These are phyloP conservation scores for Paratinospora sagittata DNA, from an alignment of 164 flowering plant species.

Conservation along the genomic window DNA sequence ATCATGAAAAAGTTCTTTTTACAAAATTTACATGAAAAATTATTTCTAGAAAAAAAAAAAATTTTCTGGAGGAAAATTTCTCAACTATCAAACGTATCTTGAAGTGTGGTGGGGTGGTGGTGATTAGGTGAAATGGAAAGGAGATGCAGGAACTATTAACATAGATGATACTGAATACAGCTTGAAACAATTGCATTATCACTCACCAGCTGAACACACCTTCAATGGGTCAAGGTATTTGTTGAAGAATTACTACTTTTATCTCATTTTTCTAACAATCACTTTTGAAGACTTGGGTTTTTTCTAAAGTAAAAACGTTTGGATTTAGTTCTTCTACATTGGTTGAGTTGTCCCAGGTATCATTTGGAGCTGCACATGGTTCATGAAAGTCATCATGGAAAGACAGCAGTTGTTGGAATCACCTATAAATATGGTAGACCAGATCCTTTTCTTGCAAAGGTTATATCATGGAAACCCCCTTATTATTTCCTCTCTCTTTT, in stretches of 20 bases:
- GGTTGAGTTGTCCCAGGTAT: conserved; percentile 24
- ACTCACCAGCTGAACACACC: conserved; percentile 65
- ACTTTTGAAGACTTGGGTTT: background rate
- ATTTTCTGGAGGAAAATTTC: no score
- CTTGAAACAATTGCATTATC: conserved; percentile 55
- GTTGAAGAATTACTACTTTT: no score
- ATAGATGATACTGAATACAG: conserved; percentile 39
- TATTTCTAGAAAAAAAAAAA: no score
- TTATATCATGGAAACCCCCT: conserved; percentile 5
- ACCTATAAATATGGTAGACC: conserved; percentile 48
- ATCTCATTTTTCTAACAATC: background rate
- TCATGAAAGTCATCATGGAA: conserved; percentile 32
- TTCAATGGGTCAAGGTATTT: conserved; percentile 47
- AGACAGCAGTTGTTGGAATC: conserved; percentile 52
- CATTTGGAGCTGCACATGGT: conserved; percentile 54
- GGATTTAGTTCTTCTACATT: background rate
- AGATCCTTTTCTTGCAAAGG: conserved; percentile 51
- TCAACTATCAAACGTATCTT: no score
- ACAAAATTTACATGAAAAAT: no score
- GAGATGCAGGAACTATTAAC: conserved; percentile 42
- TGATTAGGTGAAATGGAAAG: conserved; percentile 48
- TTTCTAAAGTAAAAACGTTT: background rate
- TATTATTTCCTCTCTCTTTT: background rate
- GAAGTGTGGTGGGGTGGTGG: background rate
- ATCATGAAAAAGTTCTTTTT: no score